Percentiles rank a stretch among this genome's conserved stretches.
These are phyloP conservation scores for Carallia brachiata DNA, from an alignment of 345 rosid genomes.

Conservation along the genomic window DNA sequence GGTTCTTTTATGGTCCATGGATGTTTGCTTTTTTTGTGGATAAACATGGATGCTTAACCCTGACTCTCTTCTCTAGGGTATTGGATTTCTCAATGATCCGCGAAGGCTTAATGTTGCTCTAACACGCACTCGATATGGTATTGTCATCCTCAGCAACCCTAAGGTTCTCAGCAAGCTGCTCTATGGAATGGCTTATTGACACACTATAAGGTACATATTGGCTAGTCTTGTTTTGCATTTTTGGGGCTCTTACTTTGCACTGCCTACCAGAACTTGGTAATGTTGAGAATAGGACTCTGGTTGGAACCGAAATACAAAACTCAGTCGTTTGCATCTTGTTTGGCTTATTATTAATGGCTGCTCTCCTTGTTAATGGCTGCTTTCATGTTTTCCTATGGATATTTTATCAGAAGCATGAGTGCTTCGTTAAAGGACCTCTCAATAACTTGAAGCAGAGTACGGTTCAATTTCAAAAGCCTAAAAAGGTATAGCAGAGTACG, in stretches of 20 bases:
- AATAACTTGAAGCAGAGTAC: conserved; percentile 98
- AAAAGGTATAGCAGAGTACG: conserved; percentile 53
- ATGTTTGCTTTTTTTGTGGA: neutral
- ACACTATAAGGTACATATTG: conserved; percentile 75
- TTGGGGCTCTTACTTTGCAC: neutral
- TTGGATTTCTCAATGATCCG: conserved; percentile 99
- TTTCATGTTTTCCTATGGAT: conserved; percentile 6
- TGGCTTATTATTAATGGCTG: neutral
- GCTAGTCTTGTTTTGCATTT: neutral
- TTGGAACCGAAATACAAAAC: neutral
- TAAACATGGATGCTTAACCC: conserved; percentile 13
- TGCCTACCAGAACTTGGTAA: neutral
- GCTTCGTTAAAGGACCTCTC: conserved; percentile 98
- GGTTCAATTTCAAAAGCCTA: conserved; percentile 99
- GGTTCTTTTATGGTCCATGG: neutral
- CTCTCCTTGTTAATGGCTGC: neutral
- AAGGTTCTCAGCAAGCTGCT: conserved; percentile 97
- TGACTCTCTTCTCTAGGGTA: conserved; percentile 56
- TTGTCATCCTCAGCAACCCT: conserved; percentile 95
- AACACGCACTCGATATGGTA: conserved; percentile 98
- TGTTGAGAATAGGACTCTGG: neutral
- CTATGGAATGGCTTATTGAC: conserved; percentile 96
- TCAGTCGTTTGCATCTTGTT: too few species aligned
- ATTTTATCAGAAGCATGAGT: conserved; percentile 78
- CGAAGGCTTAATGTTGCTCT: conserved; percentile 97